Conservation (phyloP, 805 yeast genomes). For the Monosporozyma solicola region DNA sequence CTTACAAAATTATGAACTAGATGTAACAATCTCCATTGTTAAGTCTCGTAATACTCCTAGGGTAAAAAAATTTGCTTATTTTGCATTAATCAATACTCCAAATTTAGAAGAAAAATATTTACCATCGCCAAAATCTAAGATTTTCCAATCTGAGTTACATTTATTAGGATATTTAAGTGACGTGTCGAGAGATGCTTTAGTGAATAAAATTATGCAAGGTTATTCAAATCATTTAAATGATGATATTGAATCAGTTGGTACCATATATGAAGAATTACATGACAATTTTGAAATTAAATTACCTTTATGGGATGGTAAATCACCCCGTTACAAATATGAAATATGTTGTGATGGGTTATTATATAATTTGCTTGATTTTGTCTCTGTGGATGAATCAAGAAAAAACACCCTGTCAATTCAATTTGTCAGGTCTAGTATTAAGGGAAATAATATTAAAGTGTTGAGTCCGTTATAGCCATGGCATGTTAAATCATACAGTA, state of each 20-base stretch:
- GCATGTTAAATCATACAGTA: no score
- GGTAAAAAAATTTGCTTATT: conserved; percentile 15
- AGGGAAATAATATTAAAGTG: background rate
- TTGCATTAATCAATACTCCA: conserved; percentile 23
- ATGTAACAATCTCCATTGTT: conserved; percentile 8
- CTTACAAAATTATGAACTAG: conserved; percentile 32
- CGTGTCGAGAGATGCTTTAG: conserved; percentile 8
- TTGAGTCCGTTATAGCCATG: background rate
- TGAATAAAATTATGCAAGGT: conserved; percentile 21
- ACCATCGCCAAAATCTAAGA: conserved; percentile 26
- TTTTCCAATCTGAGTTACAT: conserved; percentile 16
- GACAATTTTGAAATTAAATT: conserved; percentile 13
- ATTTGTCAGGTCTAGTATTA: background rate
- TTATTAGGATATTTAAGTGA: conserved; percentile 17
- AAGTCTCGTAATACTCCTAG: background rate
- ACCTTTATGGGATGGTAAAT: conserved; percentile 1
- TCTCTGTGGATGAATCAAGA: background rate
- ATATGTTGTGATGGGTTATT: conserved; percentile 27
- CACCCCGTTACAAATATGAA: conserved; percentile 13
- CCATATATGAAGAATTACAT: conserved; percentile 11
- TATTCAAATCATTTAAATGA: conserved; percentile 12
- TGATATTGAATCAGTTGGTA: conserved; percentile 9
- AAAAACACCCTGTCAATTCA: background rate
- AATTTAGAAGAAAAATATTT: conserved; percentile 22
- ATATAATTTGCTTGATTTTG: conserved; percentile 14